These are phyloP conservation scores for Epichloe elymi DNA, from an alignment of 2,329 filamentous ascomycete genomes.

Conservation along the genomic window DNA sequence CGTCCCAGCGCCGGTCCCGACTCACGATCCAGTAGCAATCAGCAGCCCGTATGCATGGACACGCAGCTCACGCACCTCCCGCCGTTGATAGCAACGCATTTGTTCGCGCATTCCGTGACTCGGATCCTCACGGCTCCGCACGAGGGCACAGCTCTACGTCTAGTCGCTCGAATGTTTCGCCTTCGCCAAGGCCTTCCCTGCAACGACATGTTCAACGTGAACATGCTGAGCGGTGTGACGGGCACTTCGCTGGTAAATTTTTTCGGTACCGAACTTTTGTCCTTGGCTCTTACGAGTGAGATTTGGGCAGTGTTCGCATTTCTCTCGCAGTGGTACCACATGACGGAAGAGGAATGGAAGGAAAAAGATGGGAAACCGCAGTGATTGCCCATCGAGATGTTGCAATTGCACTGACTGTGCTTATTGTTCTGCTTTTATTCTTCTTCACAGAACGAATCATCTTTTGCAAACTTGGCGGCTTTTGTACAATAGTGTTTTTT, in stretches of 20 bases:
- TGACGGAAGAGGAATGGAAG: constrained; percentile 31
- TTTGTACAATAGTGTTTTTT: background rate
- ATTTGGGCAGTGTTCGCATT: constrained; percentile 31
- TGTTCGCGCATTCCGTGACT: constrained; percentile 30
- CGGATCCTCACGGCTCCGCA: constrained; percentile 32
- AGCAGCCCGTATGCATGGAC: constrained; percentile 28
- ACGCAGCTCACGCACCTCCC: constrained; percentile 39
- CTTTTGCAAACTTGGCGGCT: background rate
- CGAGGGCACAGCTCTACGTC: constrained; percentile 32
- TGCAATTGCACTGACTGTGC: background rate
- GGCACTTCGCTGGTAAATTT: constrained; percentile 31
- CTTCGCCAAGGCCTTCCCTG: constrained; percentile 23
- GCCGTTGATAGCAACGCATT: constrained; percentile 31
- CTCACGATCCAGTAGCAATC: constrained; percentile 10
- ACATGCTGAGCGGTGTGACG: constrained; percentile 24
- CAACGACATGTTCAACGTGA: constrained; percentile 25
- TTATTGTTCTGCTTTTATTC: no score
- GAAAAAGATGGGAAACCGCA: constrained; percentile 14
- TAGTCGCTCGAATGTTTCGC: constrained; percentile 30
- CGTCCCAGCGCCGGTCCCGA: constrained; percentile 33
- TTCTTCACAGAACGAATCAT: background rate
- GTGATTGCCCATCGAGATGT: background rate
- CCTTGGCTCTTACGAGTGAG: constrained; percentile 30
- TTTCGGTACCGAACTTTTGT: constrained; percentile 30
- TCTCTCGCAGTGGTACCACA: constrained; percentile 25